These are phyloP conservation scores for Cyberlindnera maritima DNA, from an alignment of 805 yeast genomes.

Conservation along the genomic window DNA sequence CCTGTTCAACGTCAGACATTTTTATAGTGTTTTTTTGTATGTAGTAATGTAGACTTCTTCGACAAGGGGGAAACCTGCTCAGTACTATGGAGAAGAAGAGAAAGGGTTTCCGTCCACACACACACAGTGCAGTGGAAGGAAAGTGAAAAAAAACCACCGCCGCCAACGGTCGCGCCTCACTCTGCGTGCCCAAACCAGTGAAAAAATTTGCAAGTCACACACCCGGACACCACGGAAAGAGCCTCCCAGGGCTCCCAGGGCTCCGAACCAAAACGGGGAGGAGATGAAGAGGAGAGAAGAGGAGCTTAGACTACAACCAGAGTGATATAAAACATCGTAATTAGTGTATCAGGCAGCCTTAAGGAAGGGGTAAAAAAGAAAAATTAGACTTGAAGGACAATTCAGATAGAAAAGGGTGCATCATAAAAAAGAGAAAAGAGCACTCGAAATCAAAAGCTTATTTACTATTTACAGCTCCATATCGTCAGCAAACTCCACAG, in stretches of 20 bases:
- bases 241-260: not conserved
- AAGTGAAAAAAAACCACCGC: not conserved
- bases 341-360: slow-evolving; percentile 1
- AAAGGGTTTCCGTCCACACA: not conserved
- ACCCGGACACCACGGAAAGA: slow-evolving; percentile 12
- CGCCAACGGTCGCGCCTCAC: not conserved
- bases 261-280: not conserved
- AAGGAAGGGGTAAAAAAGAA: too few relatives aligned
- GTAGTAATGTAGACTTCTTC: slow-evolving; percentile 60
- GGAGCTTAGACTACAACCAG: too few relatives aligned
- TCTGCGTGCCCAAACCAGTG: slow-evolving; percentile 5
- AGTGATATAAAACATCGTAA: not conserved
- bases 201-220: slow-evolving; percentile 20
- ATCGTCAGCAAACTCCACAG: slow-evolving; percentile 39
- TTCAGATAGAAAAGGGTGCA: too few relatives aligned
- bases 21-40: slow-evolving; percentile 13
- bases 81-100: slow-evolving; percentile 36
- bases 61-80: slow-evolving; percentile 59
- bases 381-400: not conserved
- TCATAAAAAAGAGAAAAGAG: not conserved
- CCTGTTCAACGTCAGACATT: slow-evolving; percentile 89
- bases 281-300: too few relatives aligned
- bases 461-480: slow-evolving; percentile 24
- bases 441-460: not conserved
- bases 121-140: not conserved